Base-by-base conservation (phyloP, 2,329 filamentous ascomycete genomes). In the Pyricularia grisea region DNA sequence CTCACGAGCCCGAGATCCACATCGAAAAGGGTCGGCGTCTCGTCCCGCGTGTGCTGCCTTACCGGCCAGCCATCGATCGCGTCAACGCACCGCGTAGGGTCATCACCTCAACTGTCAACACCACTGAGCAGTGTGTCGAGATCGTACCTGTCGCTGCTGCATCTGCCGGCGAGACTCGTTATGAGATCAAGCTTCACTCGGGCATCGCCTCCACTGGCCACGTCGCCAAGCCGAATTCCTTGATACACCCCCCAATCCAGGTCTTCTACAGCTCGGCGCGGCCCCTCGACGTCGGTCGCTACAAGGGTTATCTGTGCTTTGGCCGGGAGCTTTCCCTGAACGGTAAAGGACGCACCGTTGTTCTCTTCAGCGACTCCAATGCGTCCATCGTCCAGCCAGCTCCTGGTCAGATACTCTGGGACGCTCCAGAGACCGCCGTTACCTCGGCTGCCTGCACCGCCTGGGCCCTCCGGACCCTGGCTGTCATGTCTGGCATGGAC, bases 21-120 rank as follows among this genome's bases (percentile, higher is more conserved):
- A 72, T 81, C 1, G 74, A 79, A 55, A 68, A 58, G 4, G 78
- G 77, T 0, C 71, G 65, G 4, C 76, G 77, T 0, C 70, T 80
- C 0, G 74, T 83, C 2, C 78, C 81, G 0, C 79, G 81, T 0
- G 73, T 82, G 3, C 23, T 81, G 1, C 79, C 81, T 0, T 79
- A 78, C 73, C 75, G 77, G 60, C 69, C 74, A 1, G 78, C 73
- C 6, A 83, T 81, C 68, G 74, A 79, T 58, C 75, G 79, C 0
- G 72, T 77, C 66, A 83, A 82, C 67, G 76, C 80, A 1, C 68
- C 75, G 1, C 77, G 80, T 9, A 76, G 80, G 7, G 69, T 78
- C 1, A 76, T 83, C 10, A 71, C 75, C 0, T 73, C 71, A 2
- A 69, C 70, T 0, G 66, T 77, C 28, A 79, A 81, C 70, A 79